Evolutionary conservation across 768 basidiomycete species (phyloP).

Genomic region (Kwoniella europaea): DNA sequence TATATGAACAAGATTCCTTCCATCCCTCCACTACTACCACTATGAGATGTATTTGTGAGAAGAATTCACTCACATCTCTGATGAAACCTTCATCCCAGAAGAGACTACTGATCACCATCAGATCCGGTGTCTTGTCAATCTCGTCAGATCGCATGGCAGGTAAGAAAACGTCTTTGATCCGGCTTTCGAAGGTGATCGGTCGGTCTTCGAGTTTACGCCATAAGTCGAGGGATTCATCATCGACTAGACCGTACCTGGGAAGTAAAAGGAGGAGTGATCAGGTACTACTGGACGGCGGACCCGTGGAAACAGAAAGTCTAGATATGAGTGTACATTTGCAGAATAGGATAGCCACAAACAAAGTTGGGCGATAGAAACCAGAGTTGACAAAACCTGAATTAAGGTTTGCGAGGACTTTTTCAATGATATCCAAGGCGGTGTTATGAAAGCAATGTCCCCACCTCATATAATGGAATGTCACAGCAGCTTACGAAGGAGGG

Average conservation of each 20-base stretch:
- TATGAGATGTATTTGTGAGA: background rate
- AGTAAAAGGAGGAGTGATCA: background rate
- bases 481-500: no score
- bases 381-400: background rate
- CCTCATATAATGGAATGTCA: no score
- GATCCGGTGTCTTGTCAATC: slow-evolving; percentile 24
- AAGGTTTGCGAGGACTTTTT: no score
- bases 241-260: slow-evolving; percentile 34
- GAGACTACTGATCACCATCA: slow-evolving; percentile 31
- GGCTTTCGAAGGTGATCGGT: slow-evolving; percentile 34
- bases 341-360: background rate
- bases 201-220: slow-evolving; percentile 17
- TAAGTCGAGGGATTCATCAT: slow-evolving; percentile 31
- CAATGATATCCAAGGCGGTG: background rate
- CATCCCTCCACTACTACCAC: no score
- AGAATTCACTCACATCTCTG: slow-evolving; percentile 26
- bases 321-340: no score
- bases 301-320: no score
- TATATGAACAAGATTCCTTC: no score
- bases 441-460: background rate
- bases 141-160: slow-evolving; percentile 20
- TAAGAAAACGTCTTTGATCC: slow-evolving; percentile 32
- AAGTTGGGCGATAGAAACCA: background rate
- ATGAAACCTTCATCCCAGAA: slow-evolving; percentile 45
- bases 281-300: no score